Conservation (phyloP, 192 early-diverging fungal genomes). For the Coemansia sp. region DNA sequence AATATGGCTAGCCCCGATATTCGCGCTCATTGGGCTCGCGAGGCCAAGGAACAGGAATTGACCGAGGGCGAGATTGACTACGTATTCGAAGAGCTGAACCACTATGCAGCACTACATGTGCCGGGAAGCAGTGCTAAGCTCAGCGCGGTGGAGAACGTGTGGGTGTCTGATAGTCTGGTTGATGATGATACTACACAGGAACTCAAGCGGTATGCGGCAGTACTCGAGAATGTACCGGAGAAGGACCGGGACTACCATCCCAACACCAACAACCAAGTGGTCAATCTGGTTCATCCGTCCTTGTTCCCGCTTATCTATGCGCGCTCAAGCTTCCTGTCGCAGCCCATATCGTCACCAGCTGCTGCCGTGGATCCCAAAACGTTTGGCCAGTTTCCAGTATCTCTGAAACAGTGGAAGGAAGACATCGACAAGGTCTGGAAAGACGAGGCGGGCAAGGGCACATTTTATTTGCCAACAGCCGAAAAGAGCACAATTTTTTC, state of each 20-base stretch:
- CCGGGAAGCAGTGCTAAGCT: conserved; percentile 20
- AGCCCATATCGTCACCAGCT: conserved; percentile 26
- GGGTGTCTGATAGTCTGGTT: conserved; percentile 39
- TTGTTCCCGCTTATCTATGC: conserved; percentile 53
- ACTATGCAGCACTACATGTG: conserved; percentile 26
- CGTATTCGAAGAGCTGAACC: conserved; percentile 53
- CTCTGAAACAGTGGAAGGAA: conserved; percentile 14
- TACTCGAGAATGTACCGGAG: conserved; percentile 43
- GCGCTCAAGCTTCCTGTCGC: conserved; percentile 14
- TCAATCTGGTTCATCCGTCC: conserved; percentile 58
- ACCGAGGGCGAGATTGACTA: conserved; percentile 48
- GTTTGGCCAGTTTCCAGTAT: conserved; percentile 35
- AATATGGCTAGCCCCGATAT: conserved; percentile 35
- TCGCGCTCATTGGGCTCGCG: conserved; percentile 27
- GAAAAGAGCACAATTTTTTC: too few species aligned
- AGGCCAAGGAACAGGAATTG: conserved; percentile 29
- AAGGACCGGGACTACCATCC: conserved; percentile 52
- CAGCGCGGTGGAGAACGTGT: conserved; percentile 40
- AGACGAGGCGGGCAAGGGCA: background rate
- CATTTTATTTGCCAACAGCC: conserved; percentile 10
- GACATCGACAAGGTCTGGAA: background rate
- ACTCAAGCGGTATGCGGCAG: conserved; percentile 25
- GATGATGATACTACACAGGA: conserved; percentile 17
- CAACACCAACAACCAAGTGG: conserved; percentile 52
- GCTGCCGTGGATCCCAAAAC: conserved; percentile 27